Percentiles rank a stretch among this genome's conserved stretches.
Conservation (phyloP, 2,329 filamentous ascomycete species). For the Colletotrichum chlorophyti region DNA sequence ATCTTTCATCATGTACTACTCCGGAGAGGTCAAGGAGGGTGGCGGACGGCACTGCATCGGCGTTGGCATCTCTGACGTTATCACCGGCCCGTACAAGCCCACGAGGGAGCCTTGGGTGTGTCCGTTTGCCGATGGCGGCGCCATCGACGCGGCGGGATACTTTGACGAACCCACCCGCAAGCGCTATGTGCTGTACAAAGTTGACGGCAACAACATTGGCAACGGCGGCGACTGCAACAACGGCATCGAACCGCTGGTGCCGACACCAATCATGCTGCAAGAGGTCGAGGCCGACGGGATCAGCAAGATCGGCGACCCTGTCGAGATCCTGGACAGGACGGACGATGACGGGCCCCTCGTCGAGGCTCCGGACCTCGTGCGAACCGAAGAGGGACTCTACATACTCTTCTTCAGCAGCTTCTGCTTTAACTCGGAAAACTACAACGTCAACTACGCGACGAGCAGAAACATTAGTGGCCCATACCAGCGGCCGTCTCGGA, state of each 20-base stretch:
- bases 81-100: conserved; percentile 60
- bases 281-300: conserved; percentile 56
- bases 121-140: conserved; percentile 58
- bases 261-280: conserved; percentile 66
- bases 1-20: conserved; percentile 68
- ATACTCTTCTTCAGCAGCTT: conserved; percentile 69
- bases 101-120: conserved; percentile 57
- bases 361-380: conserved; percentile 65
- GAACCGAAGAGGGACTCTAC: conserved; percentile 55
- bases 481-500: conserved; percentile 39
- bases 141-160: conserved; percentile 70
- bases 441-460: conserved; percentile 68
- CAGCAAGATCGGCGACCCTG: conserved; percentile 56
- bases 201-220: conserved; percentile 66
- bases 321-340: conserved; percentile 53
- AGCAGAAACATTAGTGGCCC: conserved; percentile 45
- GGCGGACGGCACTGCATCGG: conserved; percentile 63
- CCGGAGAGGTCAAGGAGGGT: conserved; percentile 49
- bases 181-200: conserved; percentile 69
- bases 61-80: conserved; percentile 53
- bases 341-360: conserved; percentile 60
- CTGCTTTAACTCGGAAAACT: conserved; percentile 60
- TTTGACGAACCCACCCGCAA: conserved; percentile 56
- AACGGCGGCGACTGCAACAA: conserved; percentile 53
- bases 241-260: conserved; percentile 43